Percentiles rank a stretch among this genome's conserved stretches.
These are phyloP conservation scores for Juglanconis oblonga DNA, from an alignment of 2,329 filamentous ascomycete species.

Conservation along the genomic window DNA sequence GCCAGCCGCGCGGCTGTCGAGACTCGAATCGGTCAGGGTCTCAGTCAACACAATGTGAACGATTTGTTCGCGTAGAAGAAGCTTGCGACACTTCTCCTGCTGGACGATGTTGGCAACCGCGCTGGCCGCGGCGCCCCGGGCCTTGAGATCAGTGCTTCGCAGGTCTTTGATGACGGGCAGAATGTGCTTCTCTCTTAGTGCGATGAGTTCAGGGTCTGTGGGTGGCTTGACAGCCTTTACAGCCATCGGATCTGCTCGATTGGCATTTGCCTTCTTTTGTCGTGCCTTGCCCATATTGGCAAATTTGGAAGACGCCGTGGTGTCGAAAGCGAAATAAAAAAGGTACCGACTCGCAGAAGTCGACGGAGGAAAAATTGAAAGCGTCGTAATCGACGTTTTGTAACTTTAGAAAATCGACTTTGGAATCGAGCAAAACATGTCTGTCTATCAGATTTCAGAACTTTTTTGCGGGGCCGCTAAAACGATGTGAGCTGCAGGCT, in stretches of 20 bases:
- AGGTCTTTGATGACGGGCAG: constrained; percentile 61
- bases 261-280: constrained; percentile 47
- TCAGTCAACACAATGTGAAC: constrained; percentile 62
- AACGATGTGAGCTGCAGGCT: too few relatives aligned
- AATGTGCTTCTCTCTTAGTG: constrained; percentile 61
- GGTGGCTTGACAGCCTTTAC: constrained; percentile 57
- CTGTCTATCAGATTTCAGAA: background rate
- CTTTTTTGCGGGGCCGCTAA: constrained; percentile 2
- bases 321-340: background rate
- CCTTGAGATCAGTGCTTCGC: constrained; percentile 55
- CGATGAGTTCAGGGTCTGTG: constrained; percentile 60
- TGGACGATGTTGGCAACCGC: constrained; percentile 62
- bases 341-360: background rate
- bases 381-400: background rate
- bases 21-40: constrained; percentile 59
- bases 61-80: constrained; percentile 64
- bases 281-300: constrained; percentile 58
- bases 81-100: constrained; percentile 59
- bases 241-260: constrained; percentile 53
- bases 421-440: too few relatives aligned
- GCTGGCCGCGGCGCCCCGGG: constrained; percentile 55
- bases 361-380: background rate
- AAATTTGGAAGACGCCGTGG: background rate
- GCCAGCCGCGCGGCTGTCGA: constrained; percentile 63
- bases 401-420: too few relatives aligned